Base-by-base conservation (phyloP, 257 asterid genomes). In the Petunia axillaris region DNA sequence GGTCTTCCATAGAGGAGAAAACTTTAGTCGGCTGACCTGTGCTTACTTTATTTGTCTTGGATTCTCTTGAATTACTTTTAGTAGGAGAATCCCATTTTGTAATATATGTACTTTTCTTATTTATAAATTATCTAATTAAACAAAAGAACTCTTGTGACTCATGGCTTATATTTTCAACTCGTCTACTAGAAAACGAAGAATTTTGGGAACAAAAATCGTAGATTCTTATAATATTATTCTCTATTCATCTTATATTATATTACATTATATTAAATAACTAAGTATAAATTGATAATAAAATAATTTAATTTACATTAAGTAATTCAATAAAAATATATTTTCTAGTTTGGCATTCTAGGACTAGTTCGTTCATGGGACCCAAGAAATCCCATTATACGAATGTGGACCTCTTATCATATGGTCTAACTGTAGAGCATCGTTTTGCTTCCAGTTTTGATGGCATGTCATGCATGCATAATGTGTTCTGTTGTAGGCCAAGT, bases 381-480 rank as follows among this genome's bases (percentile, higher is more conserved):
- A 5, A 7, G 0, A 46, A 8, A 8, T 9, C 65, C 70, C 43
- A 25, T 54, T 40, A 65, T 65, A 73, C 66, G 70, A 65, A 53
- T 62, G 66, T 66, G 91, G 89, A 66, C 85, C 90, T 9, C 86
- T 6, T 62, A 70, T 5, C n/a, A 55, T 64, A 52, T 52, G 44
- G 38, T 82, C 88, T 89, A 85, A 66, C 85, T 85, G 87, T 85
- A 81, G 40, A 67, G 46, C 11, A 1, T 66, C 77, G 87, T 85
- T 88, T 82, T 81, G 82, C 83, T 75, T 58, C 86, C 84, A 55
- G 58, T 80, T 52, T 81, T 73, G 48, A 82, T 79, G 81, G 81
- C 90, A 87, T 78, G 71, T 58, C 88, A 84, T 86, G 85, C 87
- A 85, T 81, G 88, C 80, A 66, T 64, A 9, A 13, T 3, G 13